Evolutionary conservation across 106 monocot species (phyloP), one percentile per base, ranked within the genome.

Genomic region (Iris macrosiphon): DNA sequence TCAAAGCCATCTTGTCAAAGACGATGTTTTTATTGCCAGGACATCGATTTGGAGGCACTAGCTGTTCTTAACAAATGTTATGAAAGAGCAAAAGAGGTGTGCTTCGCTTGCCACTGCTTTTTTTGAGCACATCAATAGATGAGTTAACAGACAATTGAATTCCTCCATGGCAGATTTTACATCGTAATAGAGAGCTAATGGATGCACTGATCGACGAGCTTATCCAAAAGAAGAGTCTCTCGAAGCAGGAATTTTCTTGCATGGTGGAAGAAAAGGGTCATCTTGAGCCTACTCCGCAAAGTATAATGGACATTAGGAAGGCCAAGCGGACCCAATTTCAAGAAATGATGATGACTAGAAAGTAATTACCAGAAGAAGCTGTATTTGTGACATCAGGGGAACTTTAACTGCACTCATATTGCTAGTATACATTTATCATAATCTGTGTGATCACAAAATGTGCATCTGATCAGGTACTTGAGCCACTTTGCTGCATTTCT

Each of bases 31-130:
- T 24, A 4, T 61, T 12, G n/a, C 47, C 80, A 90, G 90, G 84
- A 80, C 28, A 81, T 90, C 66, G 90, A 90, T 67, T 66, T 65
- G 74, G 84, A 90, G 70, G 90, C 90, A 32, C 28, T 78, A 31
- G 19, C 31, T 48, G 35, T 90, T 55, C 81, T 90, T 43, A 72
- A 81, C 65, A 78, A 60, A 33, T 90, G 90, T 46, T 90, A 90
- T 69, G 65, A 77, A n/a, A 71, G 75, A 59, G 74, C 90, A 37
- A 90, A 81, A 63, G 54, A 75, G 81, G 90, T 90, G 44, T 37
- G 1, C 21, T 5, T 27, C 21, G 2, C 21, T 8, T 63, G 46
- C 40, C 14, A 10, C 20, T 18, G 11, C 10, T 42, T 34, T 14
- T n/a, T 43, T 43, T 40, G 22, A n/a, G n/a, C n/a, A n/a, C n/a